Evolutionary conservation across 78 protist species (phyloP), one percentile per base, ranked within the genome.

Genomic region (Cavenderia fasciculata): DNA sequence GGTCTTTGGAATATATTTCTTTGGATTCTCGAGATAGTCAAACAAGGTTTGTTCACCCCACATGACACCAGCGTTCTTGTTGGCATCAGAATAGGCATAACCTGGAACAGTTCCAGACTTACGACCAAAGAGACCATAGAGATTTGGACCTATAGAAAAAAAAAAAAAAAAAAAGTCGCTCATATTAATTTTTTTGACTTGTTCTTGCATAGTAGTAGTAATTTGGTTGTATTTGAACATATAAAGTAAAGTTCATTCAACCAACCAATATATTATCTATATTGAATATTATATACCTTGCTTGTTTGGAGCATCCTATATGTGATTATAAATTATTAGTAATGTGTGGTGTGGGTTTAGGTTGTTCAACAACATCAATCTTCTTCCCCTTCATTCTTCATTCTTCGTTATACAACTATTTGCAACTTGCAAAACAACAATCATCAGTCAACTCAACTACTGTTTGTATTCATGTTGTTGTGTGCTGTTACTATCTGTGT

Each of bases 1-100:
- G 76, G 96, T 97, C 47, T 96, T 96, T 61, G 86, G 97, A 95
- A 97, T 97, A 92, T 74, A 95, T 94, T 97, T 95, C 92, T 92
- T 96, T 59, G 98, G 97, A 77, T 95, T 95, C 66, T 88, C 86
- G 54, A 97, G 88, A 86, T 97, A 97, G 25, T 56, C 92, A 65
- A 73, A 62, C 52, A 97, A 94, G 49, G 97, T 92, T 87, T 95
- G 82, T 52, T 95, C 94, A 65, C 74, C 87, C 98, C 98, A 97
- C 38, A 72, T 40, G 85, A 96, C 76, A 86, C 92, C 95, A 38
- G 97, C 85, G 44, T 88, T 75, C 82, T 92, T 91, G 94, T 97
- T 97, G 72, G 98, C 97, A 1, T 59, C 65, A 21, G 97, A 66
- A 95, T 97, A 97, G 36, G 93, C 38, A 77, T 87, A 97, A 82